Base-by-base conservation (phyloP, 140 eudicot genomes). In the Ambrosia hybrid region DNA sequence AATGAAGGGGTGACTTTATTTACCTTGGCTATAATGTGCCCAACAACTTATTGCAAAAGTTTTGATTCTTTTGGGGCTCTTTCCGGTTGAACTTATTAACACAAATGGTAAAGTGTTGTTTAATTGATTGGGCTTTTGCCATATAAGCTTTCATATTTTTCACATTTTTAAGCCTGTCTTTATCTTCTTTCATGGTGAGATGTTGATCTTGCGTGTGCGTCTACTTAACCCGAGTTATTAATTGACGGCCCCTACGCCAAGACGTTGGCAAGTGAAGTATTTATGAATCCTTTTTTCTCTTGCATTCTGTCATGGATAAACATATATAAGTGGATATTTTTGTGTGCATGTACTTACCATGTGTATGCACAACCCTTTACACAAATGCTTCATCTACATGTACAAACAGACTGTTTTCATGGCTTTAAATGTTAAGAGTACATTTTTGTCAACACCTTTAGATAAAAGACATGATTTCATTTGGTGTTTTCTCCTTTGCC, bases 1-100 rank as follows among this genome's bases (percentile, higher is more conserved):
- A 66, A 79, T 79, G 75, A 79, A 66, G 83, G 51, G 79, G 34
- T 73, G 83, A 79, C 83, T 79, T 79, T 79, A 36, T 78, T 79
- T 73, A 79, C 70, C 70, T 65, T 73, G 71, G 83, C 66, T 73
- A 67, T 79, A 57, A 79, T 79, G 83, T 73, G 57, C 70, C 75
- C 83, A 79, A 79, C 79, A 65, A 79, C 83, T 79, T 79, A 26
- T 37, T 48, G 57, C 70, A 66, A 79, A 78, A 58, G 21, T 67
- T 79, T 66, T 73, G 83, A 56, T 67, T 73, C 70, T 73, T 66
- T 77, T 65, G 65, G 82, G 73, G 45, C 72, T 71, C 59, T 78
- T 79, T 79, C 65, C 55, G 66, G 78, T 62, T 79, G 70, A 79
- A 49, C 79, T 79, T 73, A 73, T 67, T 73, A 79, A 49, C 75